These are phyloP conservation scores for Metschnikowia kofuensis DNA, from an alignment of 805 yeast species.

Conservation along the genomic window DNA sequence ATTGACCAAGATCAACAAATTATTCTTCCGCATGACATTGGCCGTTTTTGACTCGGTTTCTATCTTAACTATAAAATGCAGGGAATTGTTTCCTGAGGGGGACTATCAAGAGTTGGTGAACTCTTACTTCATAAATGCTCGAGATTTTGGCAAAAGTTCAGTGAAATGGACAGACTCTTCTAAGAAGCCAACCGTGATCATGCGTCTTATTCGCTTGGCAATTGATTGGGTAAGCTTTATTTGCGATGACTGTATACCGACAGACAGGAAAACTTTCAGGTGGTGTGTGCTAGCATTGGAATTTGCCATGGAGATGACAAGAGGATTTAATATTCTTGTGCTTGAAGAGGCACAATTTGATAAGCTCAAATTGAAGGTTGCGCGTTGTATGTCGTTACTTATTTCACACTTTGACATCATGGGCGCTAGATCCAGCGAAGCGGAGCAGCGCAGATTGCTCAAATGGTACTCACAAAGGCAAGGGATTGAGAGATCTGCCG, in stretches of 20 bases:
- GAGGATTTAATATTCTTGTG: slow-evolving; percentile 83
- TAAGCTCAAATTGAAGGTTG: slow-evolving; percentile 73
- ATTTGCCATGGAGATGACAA: slow-evolving; percentile 91
- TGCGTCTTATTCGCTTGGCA: slow-evolving; percentile 69
- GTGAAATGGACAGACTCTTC: slow-evolving; percentile 61
- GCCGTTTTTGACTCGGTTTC: slow-evolving; percentile 61
- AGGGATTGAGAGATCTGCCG: slow-evolving; percentile 45
- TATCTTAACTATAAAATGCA: slow-evolving; percentile 51
- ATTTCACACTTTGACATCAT: slow-evolving; percentile 96
- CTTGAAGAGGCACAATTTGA: slow-evolving; percentile 74
- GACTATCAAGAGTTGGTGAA: slow-evolving; percentile 75
- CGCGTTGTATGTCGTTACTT: slow-evolving; percentile 88
- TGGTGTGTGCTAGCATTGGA: slow-evolving; percentile 97
- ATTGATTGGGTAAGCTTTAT: slow-evolving; percentile 91
- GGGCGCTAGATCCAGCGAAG: slow-evolving; percentile 91
- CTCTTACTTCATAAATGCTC: slow-evolving; percentile 68
- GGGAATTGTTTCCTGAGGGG: slow-evolving; percentile 47
- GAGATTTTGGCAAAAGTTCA: slow-evolving; percentile 78
- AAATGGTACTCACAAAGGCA: slow-evolving; percentile 53
- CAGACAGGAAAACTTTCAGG: slow-evolving; percentile 85
- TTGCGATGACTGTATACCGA: slow-evolving; percentile 91
- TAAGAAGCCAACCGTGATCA: slow-evolving; percentile 63
- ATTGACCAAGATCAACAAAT: slow-evolving; percentile 59
- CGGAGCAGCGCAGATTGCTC: slow-evolving; percentile 52
- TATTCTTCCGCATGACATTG: slow-evolving; percentile 65